Evolutionary conservation across 2,329 filamentous ascomycete genomes (phyloP).

Genomic region (Claviceps sp.): DNA sequence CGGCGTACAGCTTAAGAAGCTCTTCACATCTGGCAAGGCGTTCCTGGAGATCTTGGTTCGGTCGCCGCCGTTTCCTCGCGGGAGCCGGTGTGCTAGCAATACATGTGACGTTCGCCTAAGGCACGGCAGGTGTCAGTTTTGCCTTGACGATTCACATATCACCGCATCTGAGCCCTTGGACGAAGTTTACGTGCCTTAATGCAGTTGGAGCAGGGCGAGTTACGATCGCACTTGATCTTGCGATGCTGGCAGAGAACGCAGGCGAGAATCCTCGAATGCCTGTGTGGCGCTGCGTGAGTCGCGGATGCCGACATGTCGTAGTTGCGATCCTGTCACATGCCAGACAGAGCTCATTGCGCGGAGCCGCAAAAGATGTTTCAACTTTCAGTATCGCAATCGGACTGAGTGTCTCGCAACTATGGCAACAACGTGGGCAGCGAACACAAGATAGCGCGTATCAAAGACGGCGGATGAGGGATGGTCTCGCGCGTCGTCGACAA

Average conservation of each 20-base stretch:
- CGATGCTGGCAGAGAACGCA: slow-evolving; percentile 47
- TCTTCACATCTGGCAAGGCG: slow-evolving; percentile 45
- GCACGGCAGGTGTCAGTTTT: slow-evolving; percentile 6
- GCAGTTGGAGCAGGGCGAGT: slow-evolving; percentile 46
- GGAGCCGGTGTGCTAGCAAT: slow-evolving; percentile 47
- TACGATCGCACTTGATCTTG: slow-evolving; percentile 50
- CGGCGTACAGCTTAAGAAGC: slow-evolving; percentile 43
- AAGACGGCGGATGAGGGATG: too few species aligned
- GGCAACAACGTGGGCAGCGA: neutral
- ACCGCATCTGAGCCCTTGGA: neutral
- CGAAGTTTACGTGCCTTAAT: slow-evolving; percentile 33
- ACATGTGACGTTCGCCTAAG: slow-evolving; percentile 44
- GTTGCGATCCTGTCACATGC: slow-evolving; percentile 16
- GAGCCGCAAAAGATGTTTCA: neutral
- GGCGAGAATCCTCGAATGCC: slow-evolving; percentile 33
- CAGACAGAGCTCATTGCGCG: slow-evolving; percentile 6
- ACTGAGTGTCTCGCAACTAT: neutral
- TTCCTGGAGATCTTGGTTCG: slow-evolving; percentile 49
- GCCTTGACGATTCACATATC: too few species aligned
- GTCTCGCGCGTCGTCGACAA: too few species aligned
- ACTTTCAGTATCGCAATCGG: neutral
- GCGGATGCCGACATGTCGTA: slow-evolving; percentile 19
- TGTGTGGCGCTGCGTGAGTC: slow-evolving; percentile 17
- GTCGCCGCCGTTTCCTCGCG: slow-evolving; percentile 43
- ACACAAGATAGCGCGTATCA: too few species aligned